phyloP scores from a whole-genome alignment of 176 grass and related monocot species.

The Tillandsia leiboldiana region DNA sequence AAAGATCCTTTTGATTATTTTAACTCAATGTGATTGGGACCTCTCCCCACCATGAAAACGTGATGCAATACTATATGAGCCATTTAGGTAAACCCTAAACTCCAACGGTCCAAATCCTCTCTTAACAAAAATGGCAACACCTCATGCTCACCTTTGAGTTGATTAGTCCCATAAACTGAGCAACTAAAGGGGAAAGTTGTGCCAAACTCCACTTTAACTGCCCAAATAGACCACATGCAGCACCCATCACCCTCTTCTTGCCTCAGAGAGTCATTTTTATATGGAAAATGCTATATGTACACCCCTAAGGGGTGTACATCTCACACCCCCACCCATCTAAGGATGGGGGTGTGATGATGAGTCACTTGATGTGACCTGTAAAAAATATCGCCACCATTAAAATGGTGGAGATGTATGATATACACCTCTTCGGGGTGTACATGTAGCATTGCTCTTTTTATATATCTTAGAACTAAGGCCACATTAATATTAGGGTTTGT shows the following conservation, averaged over 20 bases:
- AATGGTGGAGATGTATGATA: no score
- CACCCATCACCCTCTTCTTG: neutral
- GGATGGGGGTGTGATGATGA: no score
- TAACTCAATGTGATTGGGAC: neutral
- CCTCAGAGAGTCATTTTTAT: neutral
- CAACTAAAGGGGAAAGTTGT: neutral
- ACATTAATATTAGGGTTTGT: no score
- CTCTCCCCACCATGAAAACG: neutral
- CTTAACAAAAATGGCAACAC: neutral
- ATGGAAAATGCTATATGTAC: no score
- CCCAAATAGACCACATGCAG: neutral
- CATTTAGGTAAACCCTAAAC: neutral
- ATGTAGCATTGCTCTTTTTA: no score
- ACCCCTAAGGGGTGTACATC: no score
- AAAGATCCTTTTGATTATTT: neutral
- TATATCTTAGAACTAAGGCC: no score
- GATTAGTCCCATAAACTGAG: neutral
- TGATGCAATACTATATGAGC: neutral
- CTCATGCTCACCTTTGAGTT: neutral
- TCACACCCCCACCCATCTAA: no score
- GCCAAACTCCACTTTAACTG: neutral
- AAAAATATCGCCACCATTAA: no score
- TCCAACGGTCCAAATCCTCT: neutral
- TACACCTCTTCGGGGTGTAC: no score
- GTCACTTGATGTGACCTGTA: no score